phyloP scores from a whole-genome alignment of 345 rosid species.

The Ricinus communis region DNA sequence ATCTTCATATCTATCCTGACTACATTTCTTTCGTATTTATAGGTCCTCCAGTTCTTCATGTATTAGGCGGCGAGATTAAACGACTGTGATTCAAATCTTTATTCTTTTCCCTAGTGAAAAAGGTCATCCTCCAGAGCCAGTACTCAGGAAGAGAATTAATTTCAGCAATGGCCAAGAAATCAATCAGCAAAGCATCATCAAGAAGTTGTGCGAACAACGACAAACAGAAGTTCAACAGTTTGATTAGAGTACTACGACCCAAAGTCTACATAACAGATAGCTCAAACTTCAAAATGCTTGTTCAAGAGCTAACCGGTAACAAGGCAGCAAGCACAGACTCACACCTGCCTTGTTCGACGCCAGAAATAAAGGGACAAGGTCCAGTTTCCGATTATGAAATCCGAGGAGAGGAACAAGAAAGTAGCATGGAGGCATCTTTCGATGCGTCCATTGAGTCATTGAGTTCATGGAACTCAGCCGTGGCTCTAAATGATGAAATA shows the following conservation, averaged over 20 bases:
- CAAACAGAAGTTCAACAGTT: conserved; percentile 19
- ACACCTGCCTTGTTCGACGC: neutral
- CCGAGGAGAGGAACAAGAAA: neutral
- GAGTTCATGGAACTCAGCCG: neutral
- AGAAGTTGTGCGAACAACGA: conserved; percentile 22
- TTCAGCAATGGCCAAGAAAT: conserved; percentile 41
- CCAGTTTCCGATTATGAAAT: neutral
- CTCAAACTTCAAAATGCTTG: conserved; percentile 42
- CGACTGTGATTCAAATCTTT: no score
- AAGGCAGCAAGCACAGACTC: neutral
- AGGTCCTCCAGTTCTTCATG: neutral
- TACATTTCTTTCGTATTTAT: neutral
- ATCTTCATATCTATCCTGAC: neutral
- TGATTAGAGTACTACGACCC: conserved; percentile 32
- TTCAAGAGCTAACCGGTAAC: conserved; percentile 29
- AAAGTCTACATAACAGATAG: conserved; percentile 47
- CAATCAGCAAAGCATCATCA: conserved; percentile 12
- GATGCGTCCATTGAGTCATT: neutral
- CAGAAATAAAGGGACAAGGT: neutral
- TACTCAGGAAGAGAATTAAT: no score
- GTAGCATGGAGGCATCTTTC: neutral
- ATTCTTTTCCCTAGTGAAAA: no score
- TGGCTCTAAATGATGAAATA: neutral
- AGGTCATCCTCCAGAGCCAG: no score
- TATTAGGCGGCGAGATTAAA: no score